These are phyloP conservation scores for Elongisporangium anandrum DNA, from an alignment of 352 stramenopile species.

Conservation along the genomic window DNA sequence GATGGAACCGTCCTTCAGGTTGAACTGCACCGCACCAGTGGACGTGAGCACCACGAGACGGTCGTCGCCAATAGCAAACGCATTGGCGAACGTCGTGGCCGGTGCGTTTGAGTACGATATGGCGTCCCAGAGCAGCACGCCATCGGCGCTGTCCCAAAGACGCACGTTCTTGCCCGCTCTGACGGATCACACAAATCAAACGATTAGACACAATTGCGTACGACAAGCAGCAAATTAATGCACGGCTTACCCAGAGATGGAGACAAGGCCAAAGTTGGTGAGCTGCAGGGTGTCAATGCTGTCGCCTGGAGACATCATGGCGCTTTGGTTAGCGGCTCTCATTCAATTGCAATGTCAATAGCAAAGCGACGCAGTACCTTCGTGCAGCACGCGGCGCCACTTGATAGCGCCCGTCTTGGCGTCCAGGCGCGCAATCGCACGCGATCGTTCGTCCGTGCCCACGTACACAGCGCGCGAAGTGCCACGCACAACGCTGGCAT, in stretches of 20 bases:
- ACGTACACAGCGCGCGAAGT: conserved; percentile 63
- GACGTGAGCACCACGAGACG: conserved; percentile 47
- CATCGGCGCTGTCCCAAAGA: conserved; percentile 61
- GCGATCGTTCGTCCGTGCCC: conserved; percentile 51
- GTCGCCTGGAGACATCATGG: conserved; percentile 28
- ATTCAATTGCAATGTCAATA: not conserved
- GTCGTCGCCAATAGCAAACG: conserved; percentile 45
- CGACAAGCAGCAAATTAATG: not conserved
- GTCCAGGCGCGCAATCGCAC: conserved; percentile 62
- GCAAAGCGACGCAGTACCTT: conserved; percentile 18
- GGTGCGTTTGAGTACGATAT: conserved; percentile 19
- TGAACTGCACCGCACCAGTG: conserved; percentile 36
- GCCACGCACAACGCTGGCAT: conserved; percentile 29
- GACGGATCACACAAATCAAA: conserved; percentile 2
- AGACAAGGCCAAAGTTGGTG: conserved; percentile 62
- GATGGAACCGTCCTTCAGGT: conserved; percentile 52
- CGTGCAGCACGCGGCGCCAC: conserved; percentile 65
- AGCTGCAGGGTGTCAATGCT: conserved; percentile 63
- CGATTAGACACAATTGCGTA: not conserved
- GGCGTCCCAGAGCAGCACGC: conserved; percentile 69
- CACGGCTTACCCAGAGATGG: conserved; percentile 50
- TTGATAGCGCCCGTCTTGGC: conserved; percentile 64
- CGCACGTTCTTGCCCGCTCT: conserved; percentile 54
- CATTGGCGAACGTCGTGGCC: conserved; percentile 24
- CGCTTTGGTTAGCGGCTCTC: too few relatives aligned